phyloP scores from a whole-genome alignment of 306 rosid genomes.

The Coriaria nepalensis region DNA sequence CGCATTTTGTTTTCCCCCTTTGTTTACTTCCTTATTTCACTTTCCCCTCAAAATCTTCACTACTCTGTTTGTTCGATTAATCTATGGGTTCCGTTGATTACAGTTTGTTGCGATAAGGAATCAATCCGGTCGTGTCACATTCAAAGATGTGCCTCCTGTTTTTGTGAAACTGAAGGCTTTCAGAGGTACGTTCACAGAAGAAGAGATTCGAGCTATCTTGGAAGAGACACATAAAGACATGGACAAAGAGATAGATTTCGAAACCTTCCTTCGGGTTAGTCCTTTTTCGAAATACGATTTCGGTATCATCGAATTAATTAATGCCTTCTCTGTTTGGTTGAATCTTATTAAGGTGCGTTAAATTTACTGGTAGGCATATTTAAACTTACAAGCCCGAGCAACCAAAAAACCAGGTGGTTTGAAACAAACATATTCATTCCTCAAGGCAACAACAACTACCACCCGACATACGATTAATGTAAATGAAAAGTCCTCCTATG shows the following conservation, averaged over 20 bases:
- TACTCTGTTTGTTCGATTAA: conserved; percentile 9
- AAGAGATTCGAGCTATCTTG: conserved; percentile 48
- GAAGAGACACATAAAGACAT: conserved; percentile 31
- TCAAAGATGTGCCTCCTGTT: conserved; percentile 52
- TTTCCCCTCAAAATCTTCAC: background rate
- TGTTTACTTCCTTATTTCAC: too few species aligned
- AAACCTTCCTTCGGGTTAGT: conserved; percentile 75
- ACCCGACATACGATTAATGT: conserved; percentile 78
- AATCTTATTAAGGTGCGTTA: conserved; percentile 11
- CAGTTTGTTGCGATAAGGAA: conserved; percentile 64
- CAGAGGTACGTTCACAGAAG: conserved; percentile 39
- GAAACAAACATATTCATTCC: conserved; percentile 60
- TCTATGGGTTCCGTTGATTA: conserved; percentile 19
- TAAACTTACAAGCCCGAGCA: conserved; percentile 55
- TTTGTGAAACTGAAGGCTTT: conserved; percentile 58
- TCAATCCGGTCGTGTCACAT: conserved; percentile 48
- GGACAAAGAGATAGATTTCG: conserved; percentile 74
- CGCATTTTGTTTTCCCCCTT: conserved; percentile 9
- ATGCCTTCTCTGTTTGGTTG: conserved; percentile 3
- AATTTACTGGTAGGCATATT: conserved; percentile 45
- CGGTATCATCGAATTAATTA: background rate
- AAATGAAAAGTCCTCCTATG: conserved; percentile 93
- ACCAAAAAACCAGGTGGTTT: conserved; percentile 48
- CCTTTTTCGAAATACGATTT: conserved; percentile 1
- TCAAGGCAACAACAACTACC: conserved; percentile 87